Evolutionary conservation across 139 green algal species (phyloP).

Genomic region (Chlamydomonas incerta): DNA sequence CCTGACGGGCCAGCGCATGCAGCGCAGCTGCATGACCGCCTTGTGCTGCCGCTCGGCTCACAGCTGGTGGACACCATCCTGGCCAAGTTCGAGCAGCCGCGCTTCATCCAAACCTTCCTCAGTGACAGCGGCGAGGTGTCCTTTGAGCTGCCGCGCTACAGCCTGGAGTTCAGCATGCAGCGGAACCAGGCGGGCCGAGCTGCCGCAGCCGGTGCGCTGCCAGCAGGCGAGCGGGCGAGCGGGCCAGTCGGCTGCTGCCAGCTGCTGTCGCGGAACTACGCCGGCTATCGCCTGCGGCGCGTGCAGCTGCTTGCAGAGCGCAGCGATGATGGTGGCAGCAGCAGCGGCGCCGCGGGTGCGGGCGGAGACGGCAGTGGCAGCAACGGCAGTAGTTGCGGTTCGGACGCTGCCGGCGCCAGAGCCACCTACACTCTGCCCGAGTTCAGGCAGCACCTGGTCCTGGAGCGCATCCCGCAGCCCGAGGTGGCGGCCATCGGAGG

Average conservation of each 20-base stretch:
- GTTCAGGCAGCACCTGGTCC: conserved; percentile 64
- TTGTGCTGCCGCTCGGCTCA: conserved; percentile 26
- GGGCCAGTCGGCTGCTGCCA: background rate
- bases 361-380: too few species aligned
- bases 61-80: conserved; percentile 30
- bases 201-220: too few species aligned
- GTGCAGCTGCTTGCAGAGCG: background rate
- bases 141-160: conserved; percentile 63
- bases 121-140: background rate
- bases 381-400: too few species aligned
- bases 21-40: conserved; percentile 42
- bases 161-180: conserved; percentile 56
- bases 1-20: too few species aligned
- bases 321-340: too few species aligned
- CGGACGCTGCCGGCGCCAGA: too few species aligned
- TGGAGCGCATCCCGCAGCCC: conserved; percentile 24
- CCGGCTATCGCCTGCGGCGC: conserved; percentile 35
- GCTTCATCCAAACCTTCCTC: conserved; percentile 57
- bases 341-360: too few species aligned
- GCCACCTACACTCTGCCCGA: conserved; percentile 66
- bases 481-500: background rate
- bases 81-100: conserved; percentile 51
- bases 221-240: too few species aligned
- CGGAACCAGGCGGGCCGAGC: too few species aligned
- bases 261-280: conserved; percentile 38